These are phyloP conservation scores for Ophiosphaerella narmari DNA, from an alignment of 2,329 filamentous ascomycete species.

Conservation along the genomic window DNA sequence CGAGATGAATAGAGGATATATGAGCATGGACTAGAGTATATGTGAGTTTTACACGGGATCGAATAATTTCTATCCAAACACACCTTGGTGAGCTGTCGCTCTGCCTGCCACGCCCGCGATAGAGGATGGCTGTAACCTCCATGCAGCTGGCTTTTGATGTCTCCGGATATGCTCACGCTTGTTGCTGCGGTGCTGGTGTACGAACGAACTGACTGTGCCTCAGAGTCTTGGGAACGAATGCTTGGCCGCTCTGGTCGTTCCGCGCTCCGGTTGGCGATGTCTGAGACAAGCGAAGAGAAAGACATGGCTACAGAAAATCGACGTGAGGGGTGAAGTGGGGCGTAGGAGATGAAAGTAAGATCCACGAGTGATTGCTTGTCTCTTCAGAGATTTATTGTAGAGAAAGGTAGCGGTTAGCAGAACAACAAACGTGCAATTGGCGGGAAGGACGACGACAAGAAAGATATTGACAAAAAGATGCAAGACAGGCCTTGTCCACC, in stretches of 20 bases:
- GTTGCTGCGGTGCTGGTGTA: slow-evolving; percentile 59
- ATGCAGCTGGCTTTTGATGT: slow-evolving; percentile 58
- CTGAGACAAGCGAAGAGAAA: slow-evolving; percentile 58
- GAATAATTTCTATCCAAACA: slow-evolving; percentile 7
- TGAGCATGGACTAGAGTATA: slow-evolving; percentile 82
- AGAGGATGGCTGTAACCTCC: slow-evolving; percentile 59
- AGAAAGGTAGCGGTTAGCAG: slow-evolving; percentile 13
- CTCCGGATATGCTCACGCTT: slow-evolving; percentile 57
- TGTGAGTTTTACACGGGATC: slow-evolving; percentile 20
- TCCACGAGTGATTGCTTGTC: slow-evolving; percentile 3
- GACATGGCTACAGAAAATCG: slow-evolving; percentile 47
- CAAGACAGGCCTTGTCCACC: background rate
- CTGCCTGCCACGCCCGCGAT: slow-evolving; percentile 57
- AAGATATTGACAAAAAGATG: background rate
- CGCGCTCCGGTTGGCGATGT: slow-evolving; percentile 55
- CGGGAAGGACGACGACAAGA: background rate
- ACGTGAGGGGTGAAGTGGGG: slow-evolving; percentile 1
- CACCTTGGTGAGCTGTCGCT: slow-evolving; percentile 58
- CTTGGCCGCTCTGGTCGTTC: slow-evolving; percentile 44
- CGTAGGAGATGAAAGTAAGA: background rate
- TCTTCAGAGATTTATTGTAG: slow-evolving; percentile 4
- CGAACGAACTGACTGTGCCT: slow-evolving; percentile 52
- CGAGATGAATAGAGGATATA: slow-evolving; percentile 95
- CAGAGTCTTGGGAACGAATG: slow-evolving; percentile 52
- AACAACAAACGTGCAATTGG: background rate